Evolutionary conservation across 1,284 basidiomycete genomes (phyloP).

Genomic region (Ceratobasidium sp.): DNA sequence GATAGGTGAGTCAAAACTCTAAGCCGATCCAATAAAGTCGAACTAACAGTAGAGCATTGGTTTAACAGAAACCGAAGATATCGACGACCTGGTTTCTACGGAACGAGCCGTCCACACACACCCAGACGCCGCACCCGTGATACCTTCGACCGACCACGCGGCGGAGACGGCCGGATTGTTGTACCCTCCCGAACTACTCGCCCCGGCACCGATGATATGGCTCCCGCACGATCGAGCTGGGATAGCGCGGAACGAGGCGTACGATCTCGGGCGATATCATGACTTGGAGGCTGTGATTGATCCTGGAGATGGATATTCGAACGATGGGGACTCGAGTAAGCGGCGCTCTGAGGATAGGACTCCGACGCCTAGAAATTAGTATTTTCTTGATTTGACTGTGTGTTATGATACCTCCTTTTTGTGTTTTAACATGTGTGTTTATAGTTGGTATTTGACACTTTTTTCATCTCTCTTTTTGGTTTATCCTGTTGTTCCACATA

Average conservation of each 20-base stretch:
- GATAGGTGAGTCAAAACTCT: constrained; percentile 67
- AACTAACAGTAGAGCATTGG: constrained; percentile 10
- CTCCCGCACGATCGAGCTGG: constrained; percentile 79
- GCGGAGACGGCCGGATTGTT: constrained; percentile 80
- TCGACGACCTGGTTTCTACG: constrained; percentile 82
- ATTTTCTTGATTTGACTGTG: not conserved
- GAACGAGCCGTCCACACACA: constrained; percentile 81
- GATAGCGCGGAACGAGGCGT: constrained; percentile 76
- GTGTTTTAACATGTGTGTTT: constrained; percentile 1
- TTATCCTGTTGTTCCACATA: constrained; percentile 7
- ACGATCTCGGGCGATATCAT: constrained; percentile 78
- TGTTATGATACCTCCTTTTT: constrained; percentile 14
- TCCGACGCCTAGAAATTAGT: constrained; percentile 35
- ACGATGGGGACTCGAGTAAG: constrained; percentile 30
- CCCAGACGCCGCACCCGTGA: constrained; percentile 79
- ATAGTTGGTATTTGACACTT: constrained; percentile 17
- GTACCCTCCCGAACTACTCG: constrained; percentile 83
- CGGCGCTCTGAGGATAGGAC: constrained; percentile 31
- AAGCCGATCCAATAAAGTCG: not conserved
- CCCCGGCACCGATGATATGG: constrained; percentile 82
- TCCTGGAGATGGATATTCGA: constrained; percentile 27
- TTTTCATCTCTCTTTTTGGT: constrained; percentile 9
- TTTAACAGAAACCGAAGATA: constrained; percentile 73
- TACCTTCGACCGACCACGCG: constrained; percentile 77
- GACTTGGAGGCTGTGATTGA: constrained; percentile 49